Evolutionary conservation across 2,329 filamentous ascomycete species (phyloP).

Genomic region (Pestalotiopsis sp.): DNA sequence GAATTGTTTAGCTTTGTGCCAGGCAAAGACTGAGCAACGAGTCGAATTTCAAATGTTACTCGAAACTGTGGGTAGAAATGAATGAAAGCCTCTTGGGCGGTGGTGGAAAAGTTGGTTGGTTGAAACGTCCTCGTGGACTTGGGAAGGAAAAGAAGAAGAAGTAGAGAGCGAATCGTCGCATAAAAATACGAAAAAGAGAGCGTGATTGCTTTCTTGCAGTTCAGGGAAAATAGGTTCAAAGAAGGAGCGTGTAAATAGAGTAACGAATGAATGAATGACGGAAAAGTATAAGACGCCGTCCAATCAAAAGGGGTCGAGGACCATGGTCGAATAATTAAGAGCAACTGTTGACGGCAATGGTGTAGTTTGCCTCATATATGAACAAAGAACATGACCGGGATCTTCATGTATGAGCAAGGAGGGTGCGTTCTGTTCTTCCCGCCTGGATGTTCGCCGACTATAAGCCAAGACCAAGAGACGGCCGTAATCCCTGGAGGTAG

Average conservation of each 20-base stretch:
- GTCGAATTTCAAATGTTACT: not conserved
- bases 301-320: slow-evolving; percentile 14
- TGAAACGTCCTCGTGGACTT: not conserved
- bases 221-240: not conserved
- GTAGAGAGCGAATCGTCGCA: not conserved
- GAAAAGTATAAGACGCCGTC: not conserved
- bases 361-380: not conserved
- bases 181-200: not conserved
- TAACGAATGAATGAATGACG: slow-evolving; percentile 7
- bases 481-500: not conserved
- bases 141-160: not conserved
- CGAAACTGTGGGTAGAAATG: slow-evolving; percentile 4
- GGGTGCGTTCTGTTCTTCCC: not conserved
- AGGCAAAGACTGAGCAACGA: not conserved
- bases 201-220: not conserved
- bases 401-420: not conserved
- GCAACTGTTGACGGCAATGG: not conserved
- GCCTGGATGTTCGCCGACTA: not conserved
- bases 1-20: not conserved
- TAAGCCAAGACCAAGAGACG: not conserved
- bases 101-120: not conserved
- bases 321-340: slow-evolving; percentile 5
- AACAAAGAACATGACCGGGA: not conserved
- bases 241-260: slow-evolving; percentile 10
- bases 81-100: slow-evolving; percentile 2